Evolutionary conservation across 148 eudicot species (phyloP), one percentile per base, ranked within the genome.

Genomic region (Salicornia ramosissima): DNA sequence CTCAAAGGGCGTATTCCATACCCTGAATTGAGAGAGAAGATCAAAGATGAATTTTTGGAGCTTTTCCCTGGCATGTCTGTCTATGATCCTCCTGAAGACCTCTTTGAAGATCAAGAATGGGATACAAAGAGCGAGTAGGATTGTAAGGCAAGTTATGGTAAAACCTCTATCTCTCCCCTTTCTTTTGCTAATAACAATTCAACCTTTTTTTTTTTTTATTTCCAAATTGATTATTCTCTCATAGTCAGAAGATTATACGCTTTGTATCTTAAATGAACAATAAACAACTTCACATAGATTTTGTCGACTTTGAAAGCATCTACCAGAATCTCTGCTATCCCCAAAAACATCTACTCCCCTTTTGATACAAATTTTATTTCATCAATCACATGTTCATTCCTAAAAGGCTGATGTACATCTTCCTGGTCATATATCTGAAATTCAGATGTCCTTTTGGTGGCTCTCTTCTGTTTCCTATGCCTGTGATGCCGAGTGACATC

Each of bases 21-120:
- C 69, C 90, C 97, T 2, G 93, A 95, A 70, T 68, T 95, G 79
- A 87, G 99, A 69, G 99, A 95, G 74, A 91, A 86, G 75, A 89
- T 95, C 75, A 95, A 91, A 74, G 82, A 71, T 39, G 96, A 95
- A 77, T 91, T 91, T 67, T 65, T 95, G 82, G 91, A 89, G 77
- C 90, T 95, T 56, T 95, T 91, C 65, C 99, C 99, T 1, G 91
- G 64, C 61, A 84, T 82, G 83, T 65, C 79, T 60, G 81, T 95
- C 19, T 89, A 81, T 55, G 97, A 91, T 63, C 93, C 88, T 69
- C 97, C 97, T 13, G 97, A 94, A 72, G 96, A 86, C 71, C 68
- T 91, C 52, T 87, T 84, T 64, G 89, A 89, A 63, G 88, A 87
- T 64, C 71, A 83, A 53, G 75, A 81, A 30, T 62, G 78, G 70